These are phyloP conservation scores for Acacia concinna DNA, from an alignment of 331 rosid genomes.

Conservation along the genomic window DNA sequence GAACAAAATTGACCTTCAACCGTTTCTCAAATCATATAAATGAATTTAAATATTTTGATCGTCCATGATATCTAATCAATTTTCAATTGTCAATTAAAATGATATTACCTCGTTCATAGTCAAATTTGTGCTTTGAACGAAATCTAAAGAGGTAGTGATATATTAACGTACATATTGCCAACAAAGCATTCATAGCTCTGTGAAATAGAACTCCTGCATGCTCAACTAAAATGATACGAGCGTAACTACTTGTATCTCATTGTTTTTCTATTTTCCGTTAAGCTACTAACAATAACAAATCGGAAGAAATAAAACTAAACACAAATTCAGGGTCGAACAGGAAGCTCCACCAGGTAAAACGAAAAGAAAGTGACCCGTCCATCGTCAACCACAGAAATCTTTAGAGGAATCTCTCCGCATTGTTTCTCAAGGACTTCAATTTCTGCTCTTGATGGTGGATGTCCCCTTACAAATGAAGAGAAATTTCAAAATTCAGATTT, in stretches of 20 bases:
- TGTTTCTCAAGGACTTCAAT: constrained; percentile 57
- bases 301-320: too few relatives aligned
- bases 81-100: too few relatives aligned
- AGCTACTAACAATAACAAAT: neutral
- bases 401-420: constrained; percentile 59
- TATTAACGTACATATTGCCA: neutral
- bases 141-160: too few relatives aligned
- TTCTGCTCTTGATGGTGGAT: constrained; percentile 56
- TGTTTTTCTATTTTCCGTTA: neutral
- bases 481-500: constrained; percentile 9
- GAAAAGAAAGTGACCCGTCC: constrained; percentile 67
- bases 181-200: neutral
- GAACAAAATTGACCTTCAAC: too few relatives aligned
- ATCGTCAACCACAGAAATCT: constrained; percentile 60
- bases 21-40: too few relatives aligned
- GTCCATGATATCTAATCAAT: too few relatives aligned
- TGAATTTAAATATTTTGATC: too few relatives aligned
- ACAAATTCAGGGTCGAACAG: constrained; percentile 52
- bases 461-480: constrained; percentile 50
- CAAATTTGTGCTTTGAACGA: too few relatives aligned
- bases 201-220: too few relatives aligned
- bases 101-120: too few relatives aligned
- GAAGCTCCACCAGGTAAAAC: constrained; percentile 59
- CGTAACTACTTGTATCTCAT: too few relatives aligned
- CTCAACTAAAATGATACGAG: too few relatives aligned